Conservation (phyloP, 2,329 filamentous ascomycete species). For the Metarhizium anisopliae region DNA sequence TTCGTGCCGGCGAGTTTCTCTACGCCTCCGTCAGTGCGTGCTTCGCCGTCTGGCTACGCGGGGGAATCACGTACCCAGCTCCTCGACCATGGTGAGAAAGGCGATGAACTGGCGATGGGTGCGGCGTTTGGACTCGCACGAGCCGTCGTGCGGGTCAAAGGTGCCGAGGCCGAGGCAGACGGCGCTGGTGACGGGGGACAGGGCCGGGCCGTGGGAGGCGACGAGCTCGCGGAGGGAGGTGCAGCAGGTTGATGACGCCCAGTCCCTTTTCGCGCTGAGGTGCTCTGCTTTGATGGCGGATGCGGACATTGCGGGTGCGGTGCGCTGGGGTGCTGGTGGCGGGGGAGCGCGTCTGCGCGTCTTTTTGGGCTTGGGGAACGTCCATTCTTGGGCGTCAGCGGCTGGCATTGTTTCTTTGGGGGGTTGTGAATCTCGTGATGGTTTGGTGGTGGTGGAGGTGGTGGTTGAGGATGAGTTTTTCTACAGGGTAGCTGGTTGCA, state of each 20-base stretch:
- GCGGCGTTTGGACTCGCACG: constrained; percentile 34
- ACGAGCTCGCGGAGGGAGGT: constrained; percentile 25
- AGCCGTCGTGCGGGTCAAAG: constrained; percentile 41
- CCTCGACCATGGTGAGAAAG: constrained; percentile 38
- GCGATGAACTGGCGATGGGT: constrained; percentile 45
- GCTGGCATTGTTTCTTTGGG: no score
- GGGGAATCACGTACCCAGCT: constrained; percentile 24
- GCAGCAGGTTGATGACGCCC: constrained; percentile 18
- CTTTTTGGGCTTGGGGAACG: constrained; percentile 14
- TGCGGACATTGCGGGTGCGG: constrained; percentile 10
- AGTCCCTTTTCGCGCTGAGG: constrained; percentile 16
- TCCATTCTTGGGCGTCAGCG: constrained; percentile 13
- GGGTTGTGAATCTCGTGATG: background rate
- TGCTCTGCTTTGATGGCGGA: constrained; percentile 22
- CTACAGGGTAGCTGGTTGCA: background rate
- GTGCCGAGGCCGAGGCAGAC: constrained; percentile 47
- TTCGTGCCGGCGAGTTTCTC: constrained; percentile 11
- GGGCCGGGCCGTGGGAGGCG: constrained; percentile 10
- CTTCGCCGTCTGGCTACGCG: no score
- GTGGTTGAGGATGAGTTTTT: no score
- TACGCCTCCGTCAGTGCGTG: background rate
- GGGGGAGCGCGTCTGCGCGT: constrained; percentile 2
- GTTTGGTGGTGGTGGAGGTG: background rate
- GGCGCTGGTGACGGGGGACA: constrained; percentile 28
- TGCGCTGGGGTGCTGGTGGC: constrained; percentile 2